Conservation (phyloP, 1,139 yeast genomes). For the Hemisphaericaspora lyxosophila region DNA sequence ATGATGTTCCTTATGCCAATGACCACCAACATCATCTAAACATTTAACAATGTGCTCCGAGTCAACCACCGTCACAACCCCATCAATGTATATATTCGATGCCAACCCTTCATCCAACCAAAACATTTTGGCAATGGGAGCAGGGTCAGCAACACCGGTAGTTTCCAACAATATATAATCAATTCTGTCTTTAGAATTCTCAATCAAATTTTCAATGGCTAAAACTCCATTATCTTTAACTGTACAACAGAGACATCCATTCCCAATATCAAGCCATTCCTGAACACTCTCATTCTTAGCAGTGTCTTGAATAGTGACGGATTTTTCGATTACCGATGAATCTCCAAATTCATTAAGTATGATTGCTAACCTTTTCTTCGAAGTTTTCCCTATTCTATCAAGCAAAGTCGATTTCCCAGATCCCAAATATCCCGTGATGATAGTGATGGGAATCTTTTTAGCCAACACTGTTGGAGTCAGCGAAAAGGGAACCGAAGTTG, state of each 20-base stretch:
- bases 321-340: slow-evolving; percentile 84
- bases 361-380: slow-evolving; percentile 77
- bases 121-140: slow-evolving; percentile 93
- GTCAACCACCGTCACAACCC: slow-evolving; percentile 90
- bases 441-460: slow-evolving; percentile 82
- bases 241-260: slow-evolving; percentile 95
- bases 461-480: slow-evolving; percentile 11
- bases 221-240: slow-evolving; percentile 92
- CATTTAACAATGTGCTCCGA: slow-evolving; percentile 65
- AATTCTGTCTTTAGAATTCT: slow-evolving; percentile 66
- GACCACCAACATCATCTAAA: slow-evolving; percentile 69
- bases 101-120: slow-evolving; percentile 92
- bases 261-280: slow-evolving; percentile 95
- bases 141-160: slow-evolving; percentile 98
- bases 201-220: slow-evolving; percentile 87
- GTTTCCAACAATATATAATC: slow-evolving; percentile 92
- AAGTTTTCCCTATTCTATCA: slow-evolving; percentile 67
- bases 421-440: slow-evolving; percentile 92
- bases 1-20: slow-evolving; percentile 47
- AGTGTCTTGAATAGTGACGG: slow-evolving; percentile 71
- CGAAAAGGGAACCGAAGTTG: slow-evolving; percentile 4
- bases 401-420: slow-evolving; percentile 90
- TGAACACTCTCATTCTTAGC: slow-evolving; percentile 58
- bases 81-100: slow-evolving; percentile 85
- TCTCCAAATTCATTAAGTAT: slow-evolving; percentile 90